Evolutionary conservation across 306 rosid species (phyloP).

Genomic region (Carpinus fangiana): DNA sequence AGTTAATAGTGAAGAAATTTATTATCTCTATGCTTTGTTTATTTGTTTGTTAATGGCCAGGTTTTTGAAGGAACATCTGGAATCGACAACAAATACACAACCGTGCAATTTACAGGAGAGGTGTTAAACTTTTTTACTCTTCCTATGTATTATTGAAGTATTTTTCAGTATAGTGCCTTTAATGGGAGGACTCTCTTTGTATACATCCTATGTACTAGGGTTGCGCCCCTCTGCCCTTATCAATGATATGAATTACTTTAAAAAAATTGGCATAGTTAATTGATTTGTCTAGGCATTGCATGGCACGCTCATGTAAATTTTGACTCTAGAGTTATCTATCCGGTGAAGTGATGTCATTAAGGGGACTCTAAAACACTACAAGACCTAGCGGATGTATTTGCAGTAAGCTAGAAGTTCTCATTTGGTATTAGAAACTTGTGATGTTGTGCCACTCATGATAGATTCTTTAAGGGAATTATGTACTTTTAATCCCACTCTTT

Average conservation of each 20-base stretch:
- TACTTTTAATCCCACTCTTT: not conserved
- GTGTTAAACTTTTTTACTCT: constrained; percentile 44
- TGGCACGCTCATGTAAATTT: not conserved
- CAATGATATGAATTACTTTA: too few species aligned
- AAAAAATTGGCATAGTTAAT: not conserved
- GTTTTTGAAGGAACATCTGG: constrained; percentile 99
- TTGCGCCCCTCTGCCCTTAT: too few species aligned
- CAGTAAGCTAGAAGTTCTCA: not conserved
- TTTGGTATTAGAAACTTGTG: not conserved
- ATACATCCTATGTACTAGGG: too few species aligned
- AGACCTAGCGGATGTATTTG: not conserved
- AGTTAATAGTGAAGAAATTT: constrained; percentile 13
- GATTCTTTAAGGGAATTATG: not conserved
- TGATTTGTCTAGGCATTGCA: not conserved
- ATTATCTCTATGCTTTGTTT: constrained; percentile 8
- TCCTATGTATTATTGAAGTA: constrained; percentile 1
- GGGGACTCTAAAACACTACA: not conserved
- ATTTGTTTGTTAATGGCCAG: constrained; percentile 41
- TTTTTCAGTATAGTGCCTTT: not conserved
- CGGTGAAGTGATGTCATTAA: not conserved
- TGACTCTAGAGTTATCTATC: not conserved
- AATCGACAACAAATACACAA: constrained; percentile 94
- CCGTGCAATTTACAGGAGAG: constrained; percentile 99
- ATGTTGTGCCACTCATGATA: not conserved
- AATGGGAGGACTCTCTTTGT: too few species aligned